Evolutionary conservation across 148 eudicot genomes (phyloP).

Genomic region (Rhododendron ferrugineum): DNA sequence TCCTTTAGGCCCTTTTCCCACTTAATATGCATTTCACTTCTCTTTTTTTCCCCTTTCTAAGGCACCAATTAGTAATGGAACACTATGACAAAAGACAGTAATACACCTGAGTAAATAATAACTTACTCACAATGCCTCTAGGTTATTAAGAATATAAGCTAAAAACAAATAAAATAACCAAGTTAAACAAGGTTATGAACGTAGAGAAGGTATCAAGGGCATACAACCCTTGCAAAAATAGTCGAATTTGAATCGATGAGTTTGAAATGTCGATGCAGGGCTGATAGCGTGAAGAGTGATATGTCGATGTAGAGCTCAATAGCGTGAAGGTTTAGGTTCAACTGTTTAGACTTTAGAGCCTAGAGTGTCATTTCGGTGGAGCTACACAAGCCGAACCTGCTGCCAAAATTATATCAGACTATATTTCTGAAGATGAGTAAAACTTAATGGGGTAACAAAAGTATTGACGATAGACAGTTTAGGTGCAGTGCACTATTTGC

Average conservation of each 20-base stretch:
- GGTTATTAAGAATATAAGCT: background rate
- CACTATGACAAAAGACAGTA: background rate
- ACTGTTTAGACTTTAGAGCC: conserved; percentile 51
- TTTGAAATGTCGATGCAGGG: conserved; percentile 44
- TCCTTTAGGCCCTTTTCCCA: background rate
- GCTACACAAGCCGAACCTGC: conserved; percentile 59
- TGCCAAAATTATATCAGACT: conserved; percentile 46
- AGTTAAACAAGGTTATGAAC: conserved; percentile 31
- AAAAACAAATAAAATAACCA: conserved; percentile 29
- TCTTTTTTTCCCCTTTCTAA: background rate
- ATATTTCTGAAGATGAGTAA: conserved; percentile 12
- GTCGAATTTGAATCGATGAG: conserved; percentile 36
- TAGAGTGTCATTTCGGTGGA: conserved; percentile 48
- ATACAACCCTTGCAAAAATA: conserved; percentile 42
- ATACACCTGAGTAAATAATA: background rate
- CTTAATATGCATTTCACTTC: background rate
- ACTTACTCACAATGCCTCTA: background rate
- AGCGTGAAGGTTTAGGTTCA: conserved; percentile 34
- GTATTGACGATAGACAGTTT: background rate
- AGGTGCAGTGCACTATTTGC: background rate
- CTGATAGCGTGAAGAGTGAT: conserved; percentile 34
- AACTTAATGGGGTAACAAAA: background rate
- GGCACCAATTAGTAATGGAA: background rate
- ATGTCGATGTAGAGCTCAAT: conserved; percentile 51
- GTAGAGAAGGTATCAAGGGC: conserved; percentile 37